Percentiles rank a stretch among this genome's conserved stretches.
These are phyloP conservation scores for Cladosporium austrohemisphaericum DNA, from an alignment of 2,329 filamentous ascomycete genomes.

Conservation along the genomic window DNA sequence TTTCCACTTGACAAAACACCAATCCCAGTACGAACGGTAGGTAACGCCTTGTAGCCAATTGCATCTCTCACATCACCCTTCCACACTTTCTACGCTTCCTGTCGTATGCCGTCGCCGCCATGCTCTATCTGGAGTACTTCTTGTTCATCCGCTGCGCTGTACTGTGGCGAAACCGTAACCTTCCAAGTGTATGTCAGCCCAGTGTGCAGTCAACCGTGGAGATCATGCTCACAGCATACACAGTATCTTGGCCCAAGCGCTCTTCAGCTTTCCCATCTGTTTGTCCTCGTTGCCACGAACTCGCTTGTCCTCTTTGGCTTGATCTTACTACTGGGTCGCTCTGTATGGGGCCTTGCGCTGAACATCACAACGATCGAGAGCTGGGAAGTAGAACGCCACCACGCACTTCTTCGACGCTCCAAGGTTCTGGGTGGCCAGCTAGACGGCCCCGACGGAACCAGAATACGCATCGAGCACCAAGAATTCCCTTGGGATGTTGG, in stretches of 20 bases:
- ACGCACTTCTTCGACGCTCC: constrained; percentile 43
- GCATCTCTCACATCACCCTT: constrained; percentile 76
- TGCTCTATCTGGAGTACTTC: constrained; percentile 58
- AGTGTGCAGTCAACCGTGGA: neutral
- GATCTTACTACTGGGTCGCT: constrained; percentile 61
- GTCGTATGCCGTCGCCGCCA: constrained; percentile 61
- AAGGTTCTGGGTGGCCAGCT: constrained; percentile 53
- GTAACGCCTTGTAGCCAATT: constrained; percentile 53
- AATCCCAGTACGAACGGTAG: constrained; percentile 22
- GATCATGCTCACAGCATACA: neutral
- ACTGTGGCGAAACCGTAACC: constrained; percentile 62
- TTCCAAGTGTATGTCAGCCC: constrained; percentile 56
- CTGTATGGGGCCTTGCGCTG: constrained; percentile 57
- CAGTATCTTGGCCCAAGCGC: constrained; percentile 67
- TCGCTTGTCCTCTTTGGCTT: constrained; percentile 60
- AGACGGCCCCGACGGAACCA: constrained; percentile 53
- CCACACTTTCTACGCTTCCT: constrained; percentile 81
- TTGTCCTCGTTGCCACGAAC: constrained; percentile 57
- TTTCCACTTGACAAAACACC: constrained; percentile 18
- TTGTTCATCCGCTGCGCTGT: constrained; percentile 56
- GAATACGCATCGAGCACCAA: constrained; percentile 56
- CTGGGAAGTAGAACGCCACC: constrained; percentile 59
- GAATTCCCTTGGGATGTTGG: constrained; percentile 82
- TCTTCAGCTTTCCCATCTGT: constrained; percentile 57
- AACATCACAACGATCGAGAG: constrained; percentile 79